These are phyloP conservation scores for Hypoxylon rickii DNA, from an alignment of 495 filamentous ascomycete genomes.

Conservation along the genomic window DNA sequence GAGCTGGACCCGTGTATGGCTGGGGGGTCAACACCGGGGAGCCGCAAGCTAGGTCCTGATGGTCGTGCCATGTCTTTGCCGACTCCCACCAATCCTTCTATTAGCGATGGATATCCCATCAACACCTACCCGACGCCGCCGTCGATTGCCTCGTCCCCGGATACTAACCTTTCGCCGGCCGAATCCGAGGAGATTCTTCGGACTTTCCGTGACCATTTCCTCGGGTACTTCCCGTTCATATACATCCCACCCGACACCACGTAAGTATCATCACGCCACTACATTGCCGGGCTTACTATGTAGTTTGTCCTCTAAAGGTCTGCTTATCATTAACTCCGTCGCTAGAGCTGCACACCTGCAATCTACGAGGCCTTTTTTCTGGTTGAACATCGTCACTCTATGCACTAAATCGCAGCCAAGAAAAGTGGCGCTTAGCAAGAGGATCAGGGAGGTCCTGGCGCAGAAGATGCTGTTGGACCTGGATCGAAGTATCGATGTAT, in stretches of 20 bases:
- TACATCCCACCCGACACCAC: conserved; percentile 33
- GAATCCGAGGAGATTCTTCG: conserved; percentile 35
- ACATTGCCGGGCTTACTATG: too few species aligned
- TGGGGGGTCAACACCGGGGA: background rate
- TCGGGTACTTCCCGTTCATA: conserved; percentile 43
- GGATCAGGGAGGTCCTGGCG: conserved; percentile 46
- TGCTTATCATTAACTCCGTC: conserved; percentile 17
- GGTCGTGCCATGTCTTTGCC: conserved; percentile 13
- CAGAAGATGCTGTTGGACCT: conserved; percentile 49
- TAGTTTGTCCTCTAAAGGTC: too few species aligned
- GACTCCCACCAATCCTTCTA: background rate
- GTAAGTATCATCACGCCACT: conserved; percentile 21
- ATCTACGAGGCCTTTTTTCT: conserved; percentile 49
- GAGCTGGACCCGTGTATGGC: conserved; percentile 18
- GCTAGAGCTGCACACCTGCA: conserved; percentile 34
- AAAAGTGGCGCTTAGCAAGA: conserved; percentile 42
- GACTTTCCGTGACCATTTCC: conserved; percentile 34
- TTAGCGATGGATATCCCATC: conserved; percentile 11
- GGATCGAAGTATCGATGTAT: conserved; percentile 53
- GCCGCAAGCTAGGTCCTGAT: conserved; percentile 1
- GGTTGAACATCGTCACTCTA: conserved; percentile 54
- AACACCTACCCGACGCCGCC: conserved; percentile 27
- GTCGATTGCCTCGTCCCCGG: conserved; percentile 22
- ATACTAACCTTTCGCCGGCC: conserved; percentile 21
- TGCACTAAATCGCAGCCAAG: conserved; percentile 40